Base-by-base conservation (phyloP, 495 filamentous ascomycete species). In the Pseudotulostoma volvatum region DNA sequence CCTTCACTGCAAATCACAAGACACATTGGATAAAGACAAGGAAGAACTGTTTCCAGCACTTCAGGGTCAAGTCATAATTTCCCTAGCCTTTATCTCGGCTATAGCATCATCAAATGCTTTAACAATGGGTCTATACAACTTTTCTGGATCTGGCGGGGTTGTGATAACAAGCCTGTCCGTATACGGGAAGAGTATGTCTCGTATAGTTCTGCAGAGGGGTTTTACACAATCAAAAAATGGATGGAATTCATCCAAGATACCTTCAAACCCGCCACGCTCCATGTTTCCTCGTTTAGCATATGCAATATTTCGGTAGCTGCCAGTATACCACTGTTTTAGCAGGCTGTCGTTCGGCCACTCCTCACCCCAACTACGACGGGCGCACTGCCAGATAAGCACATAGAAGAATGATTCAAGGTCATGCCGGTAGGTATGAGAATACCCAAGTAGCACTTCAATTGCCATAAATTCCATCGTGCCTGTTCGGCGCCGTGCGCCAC, bases 261-360 rank as follows among this genome's bases (percentile, higher is more conserved):
- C 5, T 11, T 28, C 23, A 28, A 28, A 28, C 11, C 5, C 23
- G 23, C 23, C 23, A 28, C 5, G 5, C 5, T 28, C 23, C 23
- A 28, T 28, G 11, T 28, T 28, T 5, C 23, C 23, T 5, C 5
- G 5, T 28, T 28, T 28, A 28, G 23, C 23, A 28, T 5, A 5
- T 5, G 23, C 5, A 11, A 28, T 11, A 5, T 28, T 11, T n/a
- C n/a, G n/a, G 23, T 28, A 28, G 11, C 23, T 28, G 23, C 23
- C 23, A 28, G 23, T 28, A 11, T 28, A 28, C 23, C 23, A 28
- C 23, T 28, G 11, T 5, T 11, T 28, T 11, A 28, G 23, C 23
- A 28, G 23, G 11, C 23, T 28, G 85, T 0, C 84, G 86, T 52
- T 97, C 88, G n/a, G 88, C 90, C 44, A 80, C 84, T 65, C 94